Base-by-base conservation (phyloP, 164 flowering plant species). In the Magnolia changhungtana region DNA sequence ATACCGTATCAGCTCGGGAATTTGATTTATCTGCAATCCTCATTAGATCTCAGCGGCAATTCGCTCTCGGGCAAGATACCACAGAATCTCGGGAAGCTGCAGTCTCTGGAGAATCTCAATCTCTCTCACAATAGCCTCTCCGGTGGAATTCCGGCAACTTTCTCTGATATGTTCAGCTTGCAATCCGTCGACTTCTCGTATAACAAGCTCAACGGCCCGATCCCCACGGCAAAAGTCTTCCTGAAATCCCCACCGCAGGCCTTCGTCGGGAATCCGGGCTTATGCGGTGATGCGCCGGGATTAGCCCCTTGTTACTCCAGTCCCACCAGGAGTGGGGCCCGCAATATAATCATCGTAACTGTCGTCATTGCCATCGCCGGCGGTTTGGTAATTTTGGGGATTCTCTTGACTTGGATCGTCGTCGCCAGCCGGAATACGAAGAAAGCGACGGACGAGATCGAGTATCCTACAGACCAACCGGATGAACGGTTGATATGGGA, bases 1-100 rank as follows among this genome's bases (percentile, higher is more conserved):
- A 80, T 83, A 16, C 85, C 85, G 1, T 73, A 51, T 52, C 75
- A 74, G 67, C n/a, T 83, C 8, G 85, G 85, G 11, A 78, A 78
- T 20, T 61, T 83, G 52, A 49, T 11, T 29, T 18, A 63, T 19
- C 61, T 81, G 45, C 80, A 78, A 55, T 19, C 70, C 2, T 8
- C 67, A 10, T 63, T 83, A 20, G 81, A 83, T 66, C 78, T 83
- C 61, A 83, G 83, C 64, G 67, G 71, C 14, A 83, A 83, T 63
- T 59, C 37, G 4, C 81, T 83, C 66, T 69, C 24, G 7, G 85
- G 85, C 24, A 61, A 51, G 59, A 76, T 83, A 70, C 68, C 83
- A 21, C 29, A 74, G 7, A 71, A 74, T 21, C 59, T 83, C 3
- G 83, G 78, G 14, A 78, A 77, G 7, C 74, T 83, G 31, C 77